These are phyloP conservation scores for Hsuehochloa calcarea DNA, from an alignment of 176 grass and related monocot species.

Conservation along the genomic window DNA sequence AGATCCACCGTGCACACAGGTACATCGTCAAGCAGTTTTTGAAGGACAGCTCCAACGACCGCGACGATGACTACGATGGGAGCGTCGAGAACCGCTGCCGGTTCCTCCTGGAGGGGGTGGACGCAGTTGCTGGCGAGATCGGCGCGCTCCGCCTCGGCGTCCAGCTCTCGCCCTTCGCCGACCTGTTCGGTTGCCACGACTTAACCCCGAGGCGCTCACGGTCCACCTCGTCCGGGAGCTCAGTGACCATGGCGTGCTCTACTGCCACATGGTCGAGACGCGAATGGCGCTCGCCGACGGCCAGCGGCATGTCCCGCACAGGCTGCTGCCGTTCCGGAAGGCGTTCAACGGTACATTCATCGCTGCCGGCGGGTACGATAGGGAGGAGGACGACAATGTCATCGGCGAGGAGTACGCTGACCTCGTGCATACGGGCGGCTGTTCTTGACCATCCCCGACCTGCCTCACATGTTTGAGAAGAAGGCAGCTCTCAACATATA, in stretches of 20 bases:
- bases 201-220: background rate
- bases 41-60: background rate
- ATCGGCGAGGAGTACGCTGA: background rate
- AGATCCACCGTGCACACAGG: background rate
- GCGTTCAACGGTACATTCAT: conserved; percentile 25
- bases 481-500: background rate
- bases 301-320: background rate
- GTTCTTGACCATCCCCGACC: conserved; percentile 15
- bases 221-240: background rate
- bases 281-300: background rate
- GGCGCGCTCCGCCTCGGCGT: background rate
- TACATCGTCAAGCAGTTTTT: background rate
- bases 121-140: background rate
- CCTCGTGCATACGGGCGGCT: background rate
- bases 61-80: background rate
- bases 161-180: background rate
- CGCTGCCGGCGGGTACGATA: background rate
- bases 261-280: background rate
- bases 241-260: background rate
- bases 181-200: background rate
- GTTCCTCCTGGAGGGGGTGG: background rate
- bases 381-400: conserved; percentile 24
- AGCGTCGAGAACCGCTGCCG: background rate
- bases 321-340: background rate
- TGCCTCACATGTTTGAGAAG: background rate